Base-by-base conservation (phyloP, 768 basidiomycete genomes). In the Chlorophyllum brunneum region DNA sequence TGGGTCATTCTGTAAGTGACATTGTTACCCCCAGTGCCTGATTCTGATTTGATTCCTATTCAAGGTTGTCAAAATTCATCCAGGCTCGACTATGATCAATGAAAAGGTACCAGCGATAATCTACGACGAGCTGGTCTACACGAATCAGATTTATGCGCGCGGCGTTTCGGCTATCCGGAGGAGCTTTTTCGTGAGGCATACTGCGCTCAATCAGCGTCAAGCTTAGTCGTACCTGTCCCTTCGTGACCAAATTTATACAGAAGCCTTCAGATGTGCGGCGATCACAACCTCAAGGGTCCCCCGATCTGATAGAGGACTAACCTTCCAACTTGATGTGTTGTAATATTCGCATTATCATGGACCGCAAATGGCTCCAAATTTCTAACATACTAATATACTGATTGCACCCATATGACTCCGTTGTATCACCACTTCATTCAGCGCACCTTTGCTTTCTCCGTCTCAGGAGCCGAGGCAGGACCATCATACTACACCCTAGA, bases 51-150 rank as follows among this genome's bases (percentile, higher is more conserved):
- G 6, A 23, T 20, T 16, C 16, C 30, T 45, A 3, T 3, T 18
- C 57, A 76, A n/a, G 91, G 66, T 79, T 20, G 77, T 98, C 52
- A 95, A 95, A 65, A 88, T 99, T 18, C 93, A 98, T 62, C 97
- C 95, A 0, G 80, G 88, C 26, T 98, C 95, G 26, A 77, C 81
- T 2, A 63, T 98, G 60, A 80, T 79, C 59, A 85, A 88, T 58
- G 92, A 88, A 63, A 91, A 89, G 64, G 81, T 85, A 0, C 84
- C 85, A 0, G 92, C 87, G 4, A 92, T 99, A 56, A 78, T 99
- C 31, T 99, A 90, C 64, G 88, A 95, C 65, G 97, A 99, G 63
- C 70, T 99, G 63, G 95, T 92, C 42, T 83, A 85, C 61, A 93
- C 92, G 13, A 88, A 79, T 54, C 83, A 85, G 51, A 84, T 91